These are phyloP conservation scores for Huntiella moniliformis DNA, from an alignment of 2,329 filamentous ascomycete genomes.

Conservation along the genomic window DNA sequence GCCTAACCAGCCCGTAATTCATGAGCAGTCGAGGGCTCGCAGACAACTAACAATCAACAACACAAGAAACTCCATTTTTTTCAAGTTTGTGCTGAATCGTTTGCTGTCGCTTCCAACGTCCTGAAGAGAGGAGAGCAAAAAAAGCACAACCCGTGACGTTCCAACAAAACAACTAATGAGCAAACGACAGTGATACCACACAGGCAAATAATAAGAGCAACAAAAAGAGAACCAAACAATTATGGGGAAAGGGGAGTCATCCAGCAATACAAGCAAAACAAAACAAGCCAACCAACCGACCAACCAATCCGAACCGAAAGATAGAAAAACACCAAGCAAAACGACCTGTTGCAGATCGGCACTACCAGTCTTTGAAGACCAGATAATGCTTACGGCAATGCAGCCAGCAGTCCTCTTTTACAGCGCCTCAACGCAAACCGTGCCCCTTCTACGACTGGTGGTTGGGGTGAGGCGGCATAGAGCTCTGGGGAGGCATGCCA, in stretches of 20 bases:
- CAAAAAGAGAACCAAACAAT: constrained; percentile 4
- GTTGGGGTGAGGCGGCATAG: constrained; percentile 67
- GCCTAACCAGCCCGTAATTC: too few species aligned
- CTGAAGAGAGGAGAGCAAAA: constrained; percentile 5
- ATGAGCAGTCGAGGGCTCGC: not conserved
- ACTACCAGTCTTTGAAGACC: not conserved
- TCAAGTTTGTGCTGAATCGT: not conserved
- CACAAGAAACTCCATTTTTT: not conserved
- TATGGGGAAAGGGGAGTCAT: constrained; percentile 1
- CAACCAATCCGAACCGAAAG: constrained; percentile 35
- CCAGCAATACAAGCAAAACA: not conserved
- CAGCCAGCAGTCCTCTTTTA: not conserved
- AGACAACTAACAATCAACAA: not conserved
- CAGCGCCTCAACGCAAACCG: not conserved
- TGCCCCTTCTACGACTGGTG: constrained; percentile 46
- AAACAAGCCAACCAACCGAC: constrained; percentile 12
- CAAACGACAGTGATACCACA: constrained; percentile 11
- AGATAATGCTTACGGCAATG: not conserved
- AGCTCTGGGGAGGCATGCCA: constrained; percentile 56
- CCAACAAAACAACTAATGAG: constrained; percentile 14
- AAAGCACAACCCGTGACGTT: constrained; percentile 12
- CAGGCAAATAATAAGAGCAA: constrained; percentile 1
- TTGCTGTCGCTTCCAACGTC: not conserved
- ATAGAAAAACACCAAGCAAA: constrained; percentile 14
- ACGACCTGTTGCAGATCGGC: not conserved